Base-by-base conservation (phyloP, 768 basidiomycete species). In the Cystofilobasidium ferigula region DNA sequence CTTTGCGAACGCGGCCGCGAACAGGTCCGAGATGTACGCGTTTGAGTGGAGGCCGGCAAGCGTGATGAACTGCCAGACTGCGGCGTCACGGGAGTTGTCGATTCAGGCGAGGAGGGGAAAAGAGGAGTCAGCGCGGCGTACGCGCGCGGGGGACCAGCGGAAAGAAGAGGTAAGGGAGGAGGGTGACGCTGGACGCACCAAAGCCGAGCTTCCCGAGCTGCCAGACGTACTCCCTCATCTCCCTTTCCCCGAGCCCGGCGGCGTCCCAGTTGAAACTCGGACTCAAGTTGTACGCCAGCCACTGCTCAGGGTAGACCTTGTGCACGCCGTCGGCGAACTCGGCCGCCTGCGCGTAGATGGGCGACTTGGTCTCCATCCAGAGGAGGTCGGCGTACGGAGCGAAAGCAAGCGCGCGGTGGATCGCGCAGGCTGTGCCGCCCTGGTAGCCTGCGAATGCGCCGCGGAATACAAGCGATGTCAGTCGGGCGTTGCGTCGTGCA, bases 1-100 rank as follows among this genome's bases (percentile, higher is more conserved):
- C 77, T 85, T 86, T 42, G 90, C 86, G 74, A 84, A 98, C 61
- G 86, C 82, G 71, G 83, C 77, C 4, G 95, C 94, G 76, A 99
- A 98, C 28, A 87, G 78, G 75, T 97, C 92, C 71, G 86, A 89
- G 74, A 98, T 98, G 77, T 91, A 94, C 35, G 86, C 95, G 77
- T 95, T 99, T 68, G 93, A 94, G 76, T 99, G 95, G 48, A 99
- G 81, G 64, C 95, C 95, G 51, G 84, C 95, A 68, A 99, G 88
- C 71, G 93, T 95, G 77, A 97, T 95, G 80, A 99, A 98, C 77
- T 98, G 93, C 92, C 93, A 98, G 71, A 92, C 86, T 51, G n/a
- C n/a, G n/a, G n/a, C n/a, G n/a, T n/a, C n/a, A n/a, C n/a, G n/a
- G n/a, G n/a, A n/a, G n/a, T n/a, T n/a, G n/a, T n/a, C n/a, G n/a